Base-by-base conservation (phyloP, 495 filamentous ascomycete species). In the Articulospora tetracladia region DNA sequence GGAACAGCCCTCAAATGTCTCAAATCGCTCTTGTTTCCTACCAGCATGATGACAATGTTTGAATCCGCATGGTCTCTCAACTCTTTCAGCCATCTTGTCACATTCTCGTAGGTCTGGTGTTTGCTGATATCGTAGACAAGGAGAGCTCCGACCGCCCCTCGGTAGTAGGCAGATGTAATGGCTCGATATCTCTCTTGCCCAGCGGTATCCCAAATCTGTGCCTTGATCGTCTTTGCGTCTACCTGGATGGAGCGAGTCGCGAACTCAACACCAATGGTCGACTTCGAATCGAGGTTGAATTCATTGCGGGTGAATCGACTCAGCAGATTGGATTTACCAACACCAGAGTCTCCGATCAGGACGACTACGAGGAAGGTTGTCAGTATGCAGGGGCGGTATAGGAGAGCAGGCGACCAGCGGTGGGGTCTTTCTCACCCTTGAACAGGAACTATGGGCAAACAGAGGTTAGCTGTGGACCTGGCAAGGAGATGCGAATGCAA, bases 21-120 rank as follows among this genome's bases (percentile, higher is more conserved):
- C 84, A 97, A 87, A 96, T 99, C 95, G 72, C 93, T 98, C 89
- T 99, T 99, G 83, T 99, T 99, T 66, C 95, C 95, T 53, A 98
- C 95, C 68, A 99, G 79, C 94, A 99, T 98, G 74, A 99, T 99
- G 60, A 99, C 95, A 62, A 99, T 99, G 79, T 99, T 99, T 64
- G 90, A 91, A 72, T 99, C 95, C 65, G 95, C 95, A 76, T 99
- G 93, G 70, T 96, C 93, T 61, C 94, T 87, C 70, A 99, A 84
- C 78, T 99, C 95, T 80, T 98, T 98, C 79, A 99, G 79, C 95
- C 95, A 99, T 72, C 95, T 83, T 63, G 92, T 97, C 66, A 99
- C 95, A 74, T 98, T 97, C 77, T 98, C 94, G 74, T 97, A 99
- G 47, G 95, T 98, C 76, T 93, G 90, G 77, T 96, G 91, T 83